These are phyloP conservation scores for Sparassis latifolia DNA, from an alignment of 1,284 basidiomycete genomes.

Conservation along the genomic window DNA sequence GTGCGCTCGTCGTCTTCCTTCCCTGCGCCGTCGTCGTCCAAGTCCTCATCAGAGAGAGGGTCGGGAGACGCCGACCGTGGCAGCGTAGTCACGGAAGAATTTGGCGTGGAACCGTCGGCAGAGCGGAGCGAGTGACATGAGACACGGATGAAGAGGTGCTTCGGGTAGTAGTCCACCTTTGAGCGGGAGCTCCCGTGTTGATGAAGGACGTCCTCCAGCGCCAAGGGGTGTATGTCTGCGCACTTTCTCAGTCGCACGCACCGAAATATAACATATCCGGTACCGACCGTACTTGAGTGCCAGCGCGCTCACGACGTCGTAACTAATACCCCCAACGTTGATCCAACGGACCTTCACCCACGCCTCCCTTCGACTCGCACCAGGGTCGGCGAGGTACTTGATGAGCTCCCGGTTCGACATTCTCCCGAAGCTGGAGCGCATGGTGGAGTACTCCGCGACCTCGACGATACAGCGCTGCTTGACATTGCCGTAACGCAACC, in stretches of 20 bases:
- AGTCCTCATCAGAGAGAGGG: slow-evolving; percentile 21
- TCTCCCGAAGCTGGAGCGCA: slow-evolving; percentile 41
- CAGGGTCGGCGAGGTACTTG: slow-evolving; percentile 37
- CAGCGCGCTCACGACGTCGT: slow-evolving; percentile 63
- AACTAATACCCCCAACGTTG: slow-evolving; percentile 62
- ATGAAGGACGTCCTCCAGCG: slow-evolving; percentile 63
- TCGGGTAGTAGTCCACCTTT: slow-evolving; percentile 63
- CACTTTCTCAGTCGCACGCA: neutral
- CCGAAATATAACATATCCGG: neutral
- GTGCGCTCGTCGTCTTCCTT: slow-evolving; percentile 23
- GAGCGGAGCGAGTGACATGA: slow-evolving; percentile 49
- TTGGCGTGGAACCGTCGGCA: slow-evolving; percentile 9
- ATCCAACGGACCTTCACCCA: slow-evolving; percentile 69
- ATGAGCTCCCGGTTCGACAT: slow-evolving; percentile 54
- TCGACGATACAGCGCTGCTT: slow-evolving; percentile 54
- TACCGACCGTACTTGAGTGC: slow-evolving; percentile 53
- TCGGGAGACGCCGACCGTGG: slow-evolving; percentile 39
- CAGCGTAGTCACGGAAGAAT: slow-evolving; percentile 24
- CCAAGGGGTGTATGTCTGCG: slow-evolving; percentile 60
- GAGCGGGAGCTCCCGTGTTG: slow-evolving; percentile 48
- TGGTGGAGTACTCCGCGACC: slow-evolving; percentile 53
- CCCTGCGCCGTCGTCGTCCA: slow-evolving; percentile 15
- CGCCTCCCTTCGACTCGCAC: slow-evolving; percentile 35
- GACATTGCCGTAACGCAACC: slow-evolving; percentile 44
- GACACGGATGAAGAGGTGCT: slow-evolving; percentile 63